Evolutionary conservation across 2,329 filamentous ascomycete species (phyloP).

Genomic region (Trichoderma breve): DNA sequence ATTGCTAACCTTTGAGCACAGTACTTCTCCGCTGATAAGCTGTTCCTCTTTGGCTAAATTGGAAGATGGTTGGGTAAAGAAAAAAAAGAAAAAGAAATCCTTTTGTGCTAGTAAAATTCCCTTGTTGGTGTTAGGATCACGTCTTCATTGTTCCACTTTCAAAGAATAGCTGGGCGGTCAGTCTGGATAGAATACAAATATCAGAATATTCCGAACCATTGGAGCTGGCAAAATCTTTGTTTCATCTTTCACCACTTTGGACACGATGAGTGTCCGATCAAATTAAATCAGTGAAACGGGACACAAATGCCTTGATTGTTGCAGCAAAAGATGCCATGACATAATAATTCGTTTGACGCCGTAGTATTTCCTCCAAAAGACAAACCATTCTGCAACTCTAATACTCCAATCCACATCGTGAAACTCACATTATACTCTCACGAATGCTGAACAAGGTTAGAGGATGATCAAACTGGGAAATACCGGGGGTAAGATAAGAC

Average conservation of each 20-base stretch:
- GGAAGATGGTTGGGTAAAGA: background rate
- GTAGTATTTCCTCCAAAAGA: background rate
- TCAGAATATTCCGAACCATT: background rate
- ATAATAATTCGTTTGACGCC: background rate
- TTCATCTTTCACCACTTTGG: background rate
- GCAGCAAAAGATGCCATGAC: background rate
- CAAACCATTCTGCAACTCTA: background rate
- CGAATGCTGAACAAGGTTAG: conserved; percentile 17
- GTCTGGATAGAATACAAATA: conserved; percentile 3
- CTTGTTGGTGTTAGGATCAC: background rate
- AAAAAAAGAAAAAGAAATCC: background rate
- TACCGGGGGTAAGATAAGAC: conserved; percentile 40
- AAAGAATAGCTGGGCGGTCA: background rate
- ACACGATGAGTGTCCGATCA: background rate
- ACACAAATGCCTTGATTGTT: conserved; percentile 1
- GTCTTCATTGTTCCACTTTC: background rate
- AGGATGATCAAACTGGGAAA: background rate
- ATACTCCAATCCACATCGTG: background rate
- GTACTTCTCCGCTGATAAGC: conserved; percentile 56
- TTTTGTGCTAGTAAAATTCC: background rate
- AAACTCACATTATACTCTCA: conserved; percentile 17
- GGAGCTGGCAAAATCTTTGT: background rate
- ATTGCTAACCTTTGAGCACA: conserved; percentile 26
- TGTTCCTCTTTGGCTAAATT: conserved; percentile 57
- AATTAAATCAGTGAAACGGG: background rate